phyloP scores from a whole-genome alignment of 192 early-diverging fungal genomes.

The Backusella mclennaniae region DNA sequence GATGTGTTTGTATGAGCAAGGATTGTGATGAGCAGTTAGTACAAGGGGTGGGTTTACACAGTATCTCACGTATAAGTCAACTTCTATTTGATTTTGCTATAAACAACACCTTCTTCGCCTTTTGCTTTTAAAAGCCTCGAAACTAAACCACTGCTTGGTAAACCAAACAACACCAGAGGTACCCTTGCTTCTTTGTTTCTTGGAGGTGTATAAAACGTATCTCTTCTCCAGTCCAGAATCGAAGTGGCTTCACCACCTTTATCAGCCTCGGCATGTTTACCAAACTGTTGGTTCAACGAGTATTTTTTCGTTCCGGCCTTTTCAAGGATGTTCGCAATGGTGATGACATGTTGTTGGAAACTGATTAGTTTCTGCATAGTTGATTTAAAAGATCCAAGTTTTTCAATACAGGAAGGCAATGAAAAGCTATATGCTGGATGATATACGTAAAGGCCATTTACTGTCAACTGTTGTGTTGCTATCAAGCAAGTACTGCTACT shows the following conservation, averaged over 20 bases:
- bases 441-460: constrained; percentile 21
- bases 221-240: constrained; percentile 16
- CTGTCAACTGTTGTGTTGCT: constrained; percentile 18
- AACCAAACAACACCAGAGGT: constrained; percentile 17
- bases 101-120: constrained; percentile 6
- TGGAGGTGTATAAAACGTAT: constrained; percentile 19
- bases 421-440: constrained; percentile 20
- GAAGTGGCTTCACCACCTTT: constrained; percentile 18
- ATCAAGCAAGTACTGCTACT: constrained; percentile 17
- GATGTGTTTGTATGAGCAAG: no score
- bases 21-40: no score
- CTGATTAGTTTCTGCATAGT: constrained; percentile 16
- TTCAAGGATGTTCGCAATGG: constrained; percentile 18
- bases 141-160: constrained; percentile 19
- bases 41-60: no score
- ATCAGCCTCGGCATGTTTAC: constrained; percentile 19
- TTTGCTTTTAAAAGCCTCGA: constrained; percentile 15
- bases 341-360: constrained; percentile 18
- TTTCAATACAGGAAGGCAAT: constrained; percentile 19
- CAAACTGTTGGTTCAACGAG: constrained; percentile 18
- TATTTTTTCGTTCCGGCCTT: constrained; percentile 17
- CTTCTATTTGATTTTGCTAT: no score
- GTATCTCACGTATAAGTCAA: no score
- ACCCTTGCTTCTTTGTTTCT: constrained; percentile 19
- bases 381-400: constrained; percentile 19